These are phyloP conservation scores for Pholiota adiposa DNA, from an alignment of 1,284 basidiomycete species.

Conservation along the genomic window DNA sequence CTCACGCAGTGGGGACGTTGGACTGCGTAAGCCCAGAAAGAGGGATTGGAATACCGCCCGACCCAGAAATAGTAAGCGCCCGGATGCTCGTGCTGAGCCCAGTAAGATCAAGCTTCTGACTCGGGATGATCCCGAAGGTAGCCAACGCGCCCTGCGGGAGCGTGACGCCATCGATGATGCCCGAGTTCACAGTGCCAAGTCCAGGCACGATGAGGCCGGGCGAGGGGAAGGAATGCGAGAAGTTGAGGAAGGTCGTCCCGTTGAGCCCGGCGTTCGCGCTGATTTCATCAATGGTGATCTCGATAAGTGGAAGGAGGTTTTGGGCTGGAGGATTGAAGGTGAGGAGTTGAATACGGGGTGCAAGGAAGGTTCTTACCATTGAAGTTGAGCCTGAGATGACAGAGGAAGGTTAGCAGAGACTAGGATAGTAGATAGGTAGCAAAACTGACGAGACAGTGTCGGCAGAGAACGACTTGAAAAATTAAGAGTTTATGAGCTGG, in stretches of 20 bases:
- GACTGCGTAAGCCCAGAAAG: neutral
- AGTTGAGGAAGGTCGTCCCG: constrained; percentile 40
- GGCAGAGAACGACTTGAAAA: constrained; percentile 32
- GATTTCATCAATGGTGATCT: constrained; percentile 43
- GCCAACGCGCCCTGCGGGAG: constrained; percentile 38
- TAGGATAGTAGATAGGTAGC: neutral
- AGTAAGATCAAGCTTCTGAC: constrained; percentile 38
- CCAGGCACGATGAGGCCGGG: constrained; percentile 38
- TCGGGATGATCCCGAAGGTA: constrained; percentile 40
- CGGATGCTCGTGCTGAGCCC: constrained; percentile 27
- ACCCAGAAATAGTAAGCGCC: neutral
- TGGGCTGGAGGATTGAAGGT: constrained; percentile 37
- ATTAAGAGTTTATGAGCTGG: too few species aligned
- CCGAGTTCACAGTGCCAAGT: constrained; percentile 41
- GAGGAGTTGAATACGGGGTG: too few species aligned
- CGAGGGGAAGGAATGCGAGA: constrained; percentile 41
- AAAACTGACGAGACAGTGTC: constrained; percentile 38
- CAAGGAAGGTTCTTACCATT: constrained; percentile 27
- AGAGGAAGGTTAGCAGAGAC: neutral
- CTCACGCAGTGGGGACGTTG: neutral
- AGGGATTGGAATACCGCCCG: neutral
- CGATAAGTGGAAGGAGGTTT: constrained; percentile 43
- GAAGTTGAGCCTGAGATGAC: constrained; percentile 31
- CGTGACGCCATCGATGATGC: constrained; percentile 39
- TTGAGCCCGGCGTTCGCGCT: constrained; percentile 43